Conservation (phyloP, 2,329 filamentous ascomycete genomes). For the Alternaria gaisen region DNA sequence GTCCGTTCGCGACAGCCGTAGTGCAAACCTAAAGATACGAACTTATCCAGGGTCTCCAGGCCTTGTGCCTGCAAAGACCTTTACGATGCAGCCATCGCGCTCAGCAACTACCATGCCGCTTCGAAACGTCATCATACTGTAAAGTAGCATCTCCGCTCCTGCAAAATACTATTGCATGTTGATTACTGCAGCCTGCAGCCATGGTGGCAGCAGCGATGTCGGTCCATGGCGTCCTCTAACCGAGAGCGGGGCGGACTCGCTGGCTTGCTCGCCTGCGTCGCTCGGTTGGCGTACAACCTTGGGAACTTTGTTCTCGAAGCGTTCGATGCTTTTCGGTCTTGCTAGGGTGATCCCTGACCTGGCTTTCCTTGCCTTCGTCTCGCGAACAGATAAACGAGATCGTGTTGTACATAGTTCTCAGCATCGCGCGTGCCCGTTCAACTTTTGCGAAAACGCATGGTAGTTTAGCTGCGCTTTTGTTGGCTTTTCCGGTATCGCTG, state of each 20-base stretch:
- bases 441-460: neutral
- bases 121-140: neutral
- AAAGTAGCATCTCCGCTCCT: neutral
- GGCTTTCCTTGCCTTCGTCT: conserved; percentile 13
- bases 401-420: neutral
- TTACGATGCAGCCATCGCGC: neutral
- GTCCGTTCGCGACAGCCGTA: conserved; percentile 10
- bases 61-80: neutral
- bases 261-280: conserved; percentile 7
- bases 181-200: neutral
- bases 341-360: conserved; percentile 34
- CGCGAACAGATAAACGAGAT: conserved; percentile 25
- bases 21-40: conserved; percentile 11
- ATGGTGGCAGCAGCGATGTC: neutral
- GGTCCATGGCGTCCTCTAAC: conserved; percentile 3
- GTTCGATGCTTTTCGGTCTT: conserved; percentile 27
- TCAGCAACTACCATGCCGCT: neutral
- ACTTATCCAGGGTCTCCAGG: conserved; percentile 8
- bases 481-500: neutral
- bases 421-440: neutral
- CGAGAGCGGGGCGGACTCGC: conserved; percentile 29
- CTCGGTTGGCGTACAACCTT: conserved; percentile 32
- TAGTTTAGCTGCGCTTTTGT: neutral
- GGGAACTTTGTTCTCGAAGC: conserved; percentile 28
- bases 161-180: neutral